These are phyloP conservation scores for Cudoniella acicularis DNA, from an alignment of 495 filamentous ascomycete species.

Conservation along the genomic window DNA sequence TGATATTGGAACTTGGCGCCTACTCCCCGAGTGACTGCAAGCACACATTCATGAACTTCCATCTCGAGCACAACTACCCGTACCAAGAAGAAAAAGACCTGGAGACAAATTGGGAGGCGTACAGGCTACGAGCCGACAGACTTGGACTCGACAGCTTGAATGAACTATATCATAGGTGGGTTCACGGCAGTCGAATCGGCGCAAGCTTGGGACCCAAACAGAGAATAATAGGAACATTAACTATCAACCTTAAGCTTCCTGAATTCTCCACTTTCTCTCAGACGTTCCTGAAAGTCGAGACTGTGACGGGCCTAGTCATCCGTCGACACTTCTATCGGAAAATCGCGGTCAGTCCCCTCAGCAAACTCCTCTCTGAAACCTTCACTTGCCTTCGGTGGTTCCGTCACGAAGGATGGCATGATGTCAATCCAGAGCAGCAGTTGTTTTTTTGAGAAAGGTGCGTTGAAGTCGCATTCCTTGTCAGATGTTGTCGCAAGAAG, in stretches of 20 bases:
- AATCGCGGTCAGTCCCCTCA: conserved; percentile 11
- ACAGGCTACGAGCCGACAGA: conserved; percentile 20
- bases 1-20: conserved; percentile 25
- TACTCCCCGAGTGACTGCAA: conserved; percentile 23
- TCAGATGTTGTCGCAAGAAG: conserved; percentile 10
- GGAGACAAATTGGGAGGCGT: conserved; percentile 16
- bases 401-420: conserved; percentile 20
- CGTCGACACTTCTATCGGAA: conserved; percentile 23
- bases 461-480: conserved; percentile 13
- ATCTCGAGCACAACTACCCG: conserved; percentile 57
- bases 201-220: conserved; percentile 23
- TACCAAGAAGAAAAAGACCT: conserved; percentile 23
- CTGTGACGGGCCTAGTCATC: conserved; percentile 21
- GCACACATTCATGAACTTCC: conserved; percentile 25
- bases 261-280: conserved; percentile 4
- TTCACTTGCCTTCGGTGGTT: conserved; percentile 20
- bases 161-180: conserved; percentile 20
- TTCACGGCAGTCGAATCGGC: conserved; percentile 15
- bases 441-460: conserved; percentile 14
- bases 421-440: conserved; percentile 18
- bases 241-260: conserved; percentile 18
- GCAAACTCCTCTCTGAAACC: conserved; percentile 13
- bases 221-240: conserved; percentile 24
- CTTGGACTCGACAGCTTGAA: conserved; percentile 20
- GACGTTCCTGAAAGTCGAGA: conserved; percentile 20